A percentile compares a stretch with the other conserved stretches of the same genome.
Conservation (phyloP, 2,329 filamentous ascomycete species). For the Ophiostoma quercus region DNA sequence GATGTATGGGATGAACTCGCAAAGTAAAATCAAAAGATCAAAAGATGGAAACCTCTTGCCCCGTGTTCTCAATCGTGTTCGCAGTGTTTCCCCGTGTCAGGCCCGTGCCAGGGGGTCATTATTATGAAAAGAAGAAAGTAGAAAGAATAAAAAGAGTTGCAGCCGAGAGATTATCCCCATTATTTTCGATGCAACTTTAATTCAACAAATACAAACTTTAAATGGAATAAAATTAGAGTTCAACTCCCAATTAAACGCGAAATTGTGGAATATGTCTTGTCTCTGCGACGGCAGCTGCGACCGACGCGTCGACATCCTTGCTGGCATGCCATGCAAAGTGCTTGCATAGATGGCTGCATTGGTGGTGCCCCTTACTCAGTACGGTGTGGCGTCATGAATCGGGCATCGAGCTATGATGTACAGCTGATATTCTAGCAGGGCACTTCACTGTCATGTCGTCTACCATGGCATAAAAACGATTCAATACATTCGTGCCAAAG, state of each 20-base stretch:
- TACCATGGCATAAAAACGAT: too few species aligned
- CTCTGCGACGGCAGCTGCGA: neutral
- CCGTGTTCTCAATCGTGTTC: neutral
- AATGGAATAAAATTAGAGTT: neutral
- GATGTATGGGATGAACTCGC: neutral
- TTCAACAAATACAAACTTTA: neutral
- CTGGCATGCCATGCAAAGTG: neutral
- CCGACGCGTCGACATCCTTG: neutral
- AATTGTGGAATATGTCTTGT: neutral
- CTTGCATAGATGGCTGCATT: neutral
- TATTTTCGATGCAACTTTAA: neutral
- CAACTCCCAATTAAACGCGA: neutral
- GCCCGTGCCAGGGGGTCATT: neutral
- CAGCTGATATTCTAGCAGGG: too few species aligned
- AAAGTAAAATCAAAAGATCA: neutral
- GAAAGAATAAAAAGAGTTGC: too few species aligned
- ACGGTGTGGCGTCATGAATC: slow-evolving; percentile 2
- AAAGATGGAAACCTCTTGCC: neutral
- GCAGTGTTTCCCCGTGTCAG: neutral
- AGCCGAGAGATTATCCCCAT: neutral
- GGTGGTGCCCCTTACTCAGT: neutral
- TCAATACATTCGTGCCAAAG: too few species aligned
- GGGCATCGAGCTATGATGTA: neutral
- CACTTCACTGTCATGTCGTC: too few species aligned
- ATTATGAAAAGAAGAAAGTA: too few species aligned